These are phyloP conservation scores for Strobilomyces dryophilus DNA, from an alignment of 768 basidiomycete species.

Conservation along the genomic window DNA sequence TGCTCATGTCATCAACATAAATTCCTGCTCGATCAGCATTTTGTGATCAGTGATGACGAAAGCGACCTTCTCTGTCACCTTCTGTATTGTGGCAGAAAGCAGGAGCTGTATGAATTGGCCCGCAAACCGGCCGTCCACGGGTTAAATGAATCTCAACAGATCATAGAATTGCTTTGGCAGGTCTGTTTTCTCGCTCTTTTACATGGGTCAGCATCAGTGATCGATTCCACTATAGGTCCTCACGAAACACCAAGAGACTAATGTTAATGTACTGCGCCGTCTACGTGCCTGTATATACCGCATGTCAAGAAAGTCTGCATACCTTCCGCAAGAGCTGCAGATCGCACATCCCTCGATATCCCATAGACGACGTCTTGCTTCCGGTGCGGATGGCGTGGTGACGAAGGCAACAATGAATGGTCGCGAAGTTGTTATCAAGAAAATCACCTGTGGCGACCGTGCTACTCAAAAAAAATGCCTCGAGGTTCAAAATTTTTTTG, in stretches of 20 bases:
- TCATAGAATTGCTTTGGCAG: conserved; percentile 23
- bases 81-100: conserved; percentile 15
- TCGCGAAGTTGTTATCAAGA: conserved; percentile 26
- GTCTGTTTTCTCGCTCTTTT: conserved; percentile 7
- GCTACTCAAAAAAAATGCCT: background rate
- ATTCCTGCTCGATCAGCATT: background rate
- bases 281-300: conserved; percentile 23
- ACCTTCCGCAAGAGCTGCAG: conserved; percentile 18
- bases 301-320: conserved; percentile 26
- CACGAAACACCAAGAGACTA: background rate
- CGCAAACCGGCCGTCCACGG: background rate
- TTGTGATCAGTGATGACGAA: conserved; percentile 11
- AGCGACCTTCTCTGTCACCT: conserved; percentile 16
- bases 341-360: conserved; percentile 7
- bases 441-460: conserved; percentile 2
- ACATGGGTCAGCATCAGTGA: background rate
- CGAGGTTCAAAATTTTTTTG: conserved; percentile 9
- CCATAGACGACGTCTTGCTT: background rate
- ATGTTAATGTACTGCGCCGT: conserved; percentile 6
- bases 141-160: conserved; percentile 12
- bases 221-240: conserved; percentile 12
- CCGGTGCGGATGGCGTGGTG: conserved; percentile 22
- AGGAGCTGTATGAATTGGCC: conserved; percentile 12
- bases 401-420: conserved; percentile 14
- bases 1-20: conserved; percentile 11